Evolutionary conservation across 176 grass and related monocot species (phyloP).

Genomic region (Saccharum officinarum): DNA sequence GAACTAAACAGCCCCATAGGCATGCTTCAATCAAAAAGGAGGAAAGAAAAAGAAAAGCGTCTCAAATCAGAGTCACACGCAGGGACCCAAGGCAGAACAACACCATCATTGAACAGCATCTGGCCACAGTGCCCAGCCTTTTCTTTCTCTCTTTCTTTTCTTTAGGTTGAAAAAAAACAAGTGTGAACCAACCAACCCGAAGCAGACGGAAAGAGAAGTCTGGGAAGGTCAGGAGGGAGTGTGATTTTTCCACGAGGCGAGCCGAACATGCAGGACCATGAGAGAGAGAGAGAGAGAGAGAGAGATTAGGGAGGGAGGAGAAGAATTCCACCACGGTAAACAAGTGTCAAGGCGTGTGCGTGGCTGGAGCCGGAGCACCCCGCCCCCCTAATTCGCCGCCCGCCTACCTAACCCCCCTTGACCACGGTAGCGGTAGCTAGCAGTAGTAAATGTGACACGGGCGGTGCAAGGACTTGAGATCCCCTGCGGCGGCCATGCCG

Average conservation of each 20-base stretch:
- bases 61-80: neutral
- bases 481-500: neutral
- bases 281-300: too few relatives aligned
- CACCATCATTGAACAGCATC: slow-evolving; percentile 54
- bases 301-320: neutral
- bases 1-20: too few relatives aligned
- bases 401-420: slow-evolving; percentile 46
- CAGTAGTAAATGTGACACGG: neutral
- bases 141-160: neutral
- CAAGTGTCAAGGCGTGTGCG: slow-evolving; percentile 27
- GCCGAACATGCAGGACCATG: slow-evolving; percentile 27
- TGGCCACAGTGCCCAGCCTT: slow-evolving; percentile 36
- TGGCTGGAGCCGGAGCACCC: neutral
- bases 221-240: neutral
- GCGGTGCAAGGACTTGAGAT: neutral
- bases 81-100: slow-evolving; percentile 12
- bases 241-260: slow-evolving; percentile 37
- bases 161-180: neutral
- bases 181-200: slow-evolving; percentile 21
- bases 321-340: slow-evolving; percentile 33
- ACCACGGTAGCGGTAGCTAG: slow-evolving; percentile 3
- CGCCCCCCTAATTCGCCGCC: neutral
- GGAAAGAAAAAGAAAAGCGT: neutral
- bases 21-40: neutral
- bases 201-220: neutral